A percentile compares a stretch with the other conserved stretches of the same genome.
Conservation (phyloP, 257 asterid species). For the Primulina tabacum region DNA sequence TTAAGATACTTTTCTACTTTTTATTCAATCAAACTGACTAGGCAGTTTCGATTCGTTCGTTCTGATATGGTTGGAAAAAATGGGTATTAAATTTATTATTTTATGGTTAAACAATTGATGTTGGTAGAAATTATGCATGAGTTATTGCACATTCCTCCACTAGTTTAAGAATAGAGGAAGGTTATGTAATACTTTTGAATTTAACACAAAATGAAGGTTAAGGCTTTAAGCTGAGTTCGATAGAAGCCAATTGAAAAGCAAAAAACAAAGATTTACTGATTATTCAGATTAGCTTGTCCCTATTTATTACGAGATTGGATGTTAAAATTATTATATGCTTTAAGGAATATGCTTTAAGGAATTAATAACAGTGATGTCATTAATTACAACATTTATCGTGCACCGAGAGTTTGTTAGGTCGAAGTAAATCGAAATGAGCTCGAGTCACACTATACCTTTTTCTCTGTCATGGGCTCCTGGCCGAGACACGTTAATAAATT, state of each 20-base stretch:
- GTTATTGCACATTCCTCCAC: neutral
- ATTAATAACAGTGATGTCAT: neutral
- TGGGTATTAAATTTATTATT: neutral
- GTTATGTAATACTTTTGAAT: neutral
- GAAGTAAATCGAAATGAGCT: neutral
- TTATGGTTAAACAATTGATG: neutral
- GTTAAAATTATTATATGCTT: neutral
- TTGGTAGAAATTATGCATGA: neutral
- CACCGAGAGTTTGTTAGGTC: neutral
- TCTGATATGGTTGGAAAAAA: neutral
- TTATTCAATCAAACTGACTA: neutral
- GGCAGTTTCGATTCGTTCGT: too few relatives aligned
- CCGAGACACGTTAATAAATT: too few relatives aligned
- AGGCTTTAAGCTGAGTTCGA: neutral
- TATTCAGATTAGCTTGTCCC: neutral
- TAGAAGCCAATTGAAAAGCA: neutral
- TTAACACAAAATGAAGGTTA: neutral
- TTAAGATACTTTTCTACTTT: neutral
- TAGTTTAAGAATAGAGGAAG: neutral
- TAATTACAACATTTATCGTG: neutral
- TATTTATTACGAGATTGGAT: neutral
- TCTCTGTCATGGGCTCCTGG: too few relatives aligned
- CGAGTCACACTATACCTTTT: neutral
- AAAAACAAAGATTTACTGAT: neutral
- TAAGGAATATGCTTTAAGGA: neutral